Conservation (phyloP, 345 rosid genomes). For the Citrus maxima region DNA sequence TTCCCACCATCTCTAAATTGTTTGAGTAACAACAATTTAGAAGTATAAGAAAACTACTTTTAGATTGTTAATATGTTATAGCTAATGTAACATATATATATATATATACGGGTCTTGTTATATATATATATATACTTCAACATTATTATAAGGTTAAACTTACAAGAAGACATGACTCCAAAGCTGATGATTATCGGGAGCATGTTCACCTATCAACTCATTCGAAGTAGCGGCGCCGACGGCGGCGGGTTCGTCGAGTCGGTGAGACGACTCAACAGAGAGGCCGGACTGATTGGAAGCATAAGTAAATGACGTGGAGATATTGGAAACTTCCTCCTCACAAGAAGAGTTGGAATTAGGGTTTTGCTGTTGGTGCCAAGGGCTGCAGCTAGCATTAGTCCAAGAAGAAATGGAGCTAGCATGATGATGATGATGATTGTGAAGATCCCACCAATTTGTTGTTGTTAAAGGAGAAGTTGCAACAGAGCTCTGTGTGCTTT, state of each 20-base stretch:
- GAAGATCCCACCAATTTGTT: conserved; percentile 65
- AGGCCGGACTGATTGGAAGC: conserved; percentile 65
- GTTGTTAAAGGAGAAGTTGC: conserved; percentile 28
- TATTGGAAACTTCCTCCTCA: conserved; percentile 55
- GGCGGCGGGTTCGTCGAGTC: conserved; percentile 29
- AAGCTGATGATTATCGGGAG: conserved; percentile 46
- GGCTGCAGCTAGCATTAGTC: conserved; percentile 13
- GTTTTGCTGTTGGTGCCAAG: conserved; percentile 42
- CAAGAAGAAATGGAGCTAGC: conserved; percentile 47
- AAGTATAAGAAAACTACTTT: too few species aligned
- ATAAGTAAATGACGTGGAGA: conserved; percentile 50
- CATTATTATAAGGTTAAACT: conserved; percentile 19
- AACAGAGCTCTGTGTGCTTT: conserved; percentile 42
- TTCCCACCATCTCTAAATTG: too few species aligned
- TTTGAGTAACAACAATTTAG: too few species aligned
- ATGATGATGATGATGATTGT: conserved; percentile 41
- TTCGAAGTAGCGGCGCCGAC: conserved; percentile 19
- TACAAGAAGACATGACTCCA: conserved; percentile 70
- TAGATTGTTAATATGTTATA: too few species aligned
- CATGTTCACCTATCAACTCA: conserved; percentile 57
- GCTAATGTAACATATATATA: too few species aligned
- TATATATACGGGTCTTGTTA: too few species aligned
- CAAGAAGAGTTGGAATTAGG: conserved; percentile 49
- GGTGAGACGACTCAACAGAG: conserved; percentile 51
- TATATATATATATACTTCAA: too few species aligned